Evolutionary conservation across 768 basidiomycete species (phyloP), one percentile per base, ranked within the genome.

Genomic region (Hygrophorus pudorinus): DNA sequence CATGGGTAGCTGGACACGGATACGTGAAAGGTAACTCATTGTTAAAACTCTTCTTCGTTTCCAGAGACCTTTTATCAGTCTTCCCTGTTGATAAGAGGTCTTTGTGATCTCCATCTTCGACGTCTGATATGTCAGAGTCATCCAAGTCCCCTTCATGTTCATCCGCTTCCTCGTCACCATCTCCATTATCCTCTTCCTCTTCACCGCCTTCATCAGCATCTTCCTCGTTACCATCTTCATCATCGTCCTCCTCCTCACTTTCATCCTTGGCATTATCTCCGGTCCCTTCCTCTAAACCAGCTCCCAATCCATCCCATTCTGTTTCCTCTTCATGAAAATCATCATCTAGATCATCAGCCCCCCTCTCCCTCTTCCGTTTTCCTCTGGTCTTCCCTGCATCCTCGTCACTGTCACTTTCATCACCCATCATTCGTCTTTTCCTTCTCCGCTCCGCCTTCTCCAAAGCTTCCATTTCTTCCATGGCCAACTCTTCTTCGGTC

Each of bases 21-120:
- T 97, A 98, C 1, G 89, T 97, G 59, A 78, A 99, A 0, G 96
- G 96, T 2, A 98, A 71, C 46, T 90, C 88, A 42, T 76, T 72
- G 8, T 56, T 55, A 1, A 57, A 48, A 24, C 48, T 27, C 42
- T 61, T 65, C 46, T 36, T 48, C 41, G 59, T 63, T 27, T 60
- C 49, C 53, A 63, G 61, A 64, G 46, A 56, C 65, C 17, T 35
- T 21, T 53, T 62, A n/a, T 48, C 46, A 5, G 57, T 24, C 24
- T 24, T 24, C 24, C 24, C 24, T 7, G 24, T 24, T 24, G 24
- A 49, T 12, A 68, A 61, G 16, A 73, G 65, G 27, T 70, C 65
- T 48, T 71, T 68, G 13, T 67, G 61, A 27, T 76, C 74, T 27
- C 64, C 71, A 32, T 66, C 62, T 44, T 69, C 68, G 9, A 53